These are phyloP conservation scores for Tardiomyces digboiensis DNA, from an alignment of 1,139 yeast genomes.

Conservation along the genomic window DNA sequence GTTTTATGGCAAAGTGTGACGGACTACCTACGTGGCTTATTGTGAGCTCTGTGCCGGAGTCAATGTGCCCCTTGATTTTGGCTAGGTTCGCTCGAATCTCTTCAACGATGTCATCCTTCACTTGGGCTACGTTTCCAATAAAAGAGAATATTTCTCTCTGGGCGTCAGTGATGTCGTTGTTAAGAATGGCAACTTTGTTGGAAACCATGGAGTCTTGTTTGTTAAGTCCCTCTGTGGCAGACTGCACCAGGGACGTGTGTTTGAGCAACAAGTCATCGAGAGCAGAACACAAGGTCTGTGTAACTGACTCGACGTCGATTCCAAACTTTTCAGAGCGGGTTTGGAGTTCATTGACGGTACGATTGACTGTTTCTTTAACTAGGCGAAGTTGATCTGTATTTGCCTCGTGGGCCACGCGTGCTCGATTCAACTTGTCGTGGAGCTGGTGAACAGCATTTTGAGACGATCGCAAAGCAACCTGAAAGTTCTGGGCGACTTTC, in stretches of 20 bases:
- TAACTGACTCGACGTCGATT: not conserved
- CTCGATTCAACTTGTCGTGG: not conserved
- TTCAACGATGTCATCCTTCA: too few relatives aligned
- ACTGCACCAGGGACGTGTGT: not conserved
- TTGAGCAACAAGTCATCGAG: not conserved
- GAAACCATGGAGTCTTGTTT: too few relatives aligned
- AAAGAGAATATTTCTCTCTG: too few relatives aligned
- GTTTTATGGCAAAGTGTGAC: too few relatives aligned
- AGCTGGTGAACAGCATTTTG: not conserved
- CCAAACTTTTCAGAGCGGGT: not conserved
- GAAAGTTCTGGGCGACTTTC: not conserved
- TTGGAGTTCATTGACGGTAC: not conserved
- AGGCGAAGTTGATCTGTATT: not conserved
- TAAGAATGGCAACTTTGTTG: too few relatives aligned
- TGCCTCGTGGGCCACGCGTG: not conserved
- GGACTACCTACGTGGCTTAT: too few relatives aligned
- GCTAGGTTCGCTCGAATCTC: too few relatives aligned
- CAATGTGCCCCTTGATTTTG: too few relatives aligned
- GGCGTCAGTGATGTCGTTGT: too few relatives aligned
- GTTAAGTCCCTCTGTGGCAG: too few relatives aligned
- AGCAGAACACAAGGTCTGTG: not conserved
- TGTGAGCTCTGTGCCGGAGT: too few relatives aligned
- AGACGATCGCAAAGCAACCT: not conserved
- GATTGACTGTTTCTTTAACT: not conserved
- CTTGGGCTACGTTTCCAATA: too few relatives aligned